These are phyloP conservation scores for Chimonanthus salicifolius DNA, from an alignment of 164 flowering plant species.

Conservation along the genomic window DNA sequence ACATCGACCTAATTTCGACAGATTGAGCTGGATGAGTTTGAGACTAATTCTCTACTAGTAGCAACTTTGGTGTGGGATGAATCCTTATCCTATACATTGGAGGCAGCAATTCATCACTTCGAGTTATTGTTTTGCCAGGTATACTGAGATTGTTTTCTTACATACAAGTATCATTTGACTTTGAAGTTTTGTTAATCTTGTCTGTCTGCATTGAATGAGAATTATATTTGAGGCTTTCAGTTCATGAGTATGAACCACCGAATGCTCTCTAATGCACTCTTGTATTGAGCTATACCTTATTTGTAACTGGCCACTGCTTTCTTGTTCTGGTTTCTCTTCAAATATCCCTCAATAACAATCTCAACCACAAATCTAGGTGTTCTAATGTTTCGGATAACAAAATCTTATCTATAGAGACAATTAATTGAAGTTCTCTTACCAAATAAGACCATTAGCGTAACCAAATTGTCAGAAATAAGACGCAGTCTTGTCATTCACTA, in stretches of 20 bases:
- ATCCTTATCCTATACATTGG: conserved; percentile 32
- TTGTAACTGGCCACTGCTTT: background rate
- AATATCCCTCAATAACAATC: too few species aligned
- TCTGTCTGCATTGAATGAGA: background rate
- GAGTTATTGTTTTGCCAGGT: conserved; percentile 68
- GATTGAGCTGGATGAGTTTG: conserved; percentile 77
- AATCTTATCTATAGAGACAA: too few species aligned
- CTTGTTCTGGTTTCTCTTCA: background rate
- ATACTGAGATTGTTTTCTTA: conserved; percentile 18
- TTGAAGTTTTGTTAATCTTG: background rate
- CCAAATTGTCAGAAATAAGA: too few species aligned
- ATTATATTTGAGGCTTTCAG: background rate
- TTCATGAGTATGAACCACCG: background rate
- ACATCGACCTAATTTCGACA: conserved; percentile 23
- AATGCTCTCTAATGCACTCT: background rate
- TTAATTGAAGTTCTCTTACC: too few species aligned
- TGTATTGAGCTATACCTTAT: background rate
- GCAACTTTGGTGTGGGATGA: conserved; percentile 86
- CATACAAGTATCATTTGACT: background rate
- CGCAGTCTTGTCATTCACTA: too few species aligned
- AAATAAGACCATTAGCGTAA: too few species aligned
- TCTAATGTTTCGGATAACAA: too few species aligned
- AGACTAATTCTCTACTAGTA: conserved; percentile 43
- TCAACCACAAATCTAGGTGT: too few species aligned
- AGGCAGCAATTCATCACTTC: conserved; percentile 44